These are phyloP conservation scores for Cyberlindnera americana DNA, from an alignment of 805 yeast species.

Conservation along the genomic window DNA sequence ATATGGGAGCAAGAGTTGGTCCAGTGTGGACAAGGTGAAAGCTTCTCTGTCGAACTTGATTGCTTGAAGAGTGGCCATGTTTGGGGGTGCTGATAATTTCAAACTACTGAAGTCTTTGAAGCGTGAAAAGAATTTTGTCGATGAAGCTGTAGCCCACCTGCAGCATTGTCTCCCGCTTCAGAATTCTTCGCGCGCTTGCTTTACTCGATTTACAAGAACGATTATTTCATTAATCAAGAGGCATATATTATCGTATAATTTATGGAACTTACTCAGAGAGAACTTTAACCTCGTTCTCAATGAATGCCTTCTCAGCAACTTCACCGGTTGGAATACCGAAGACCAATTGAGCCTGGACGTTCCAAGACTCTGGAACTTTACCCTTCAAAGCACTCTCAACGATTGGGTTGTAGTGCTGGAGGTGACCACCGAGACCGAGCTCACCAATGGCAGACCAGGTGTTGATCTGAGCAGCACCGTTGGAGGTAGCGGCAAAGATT, in stretches of 20 bases:
- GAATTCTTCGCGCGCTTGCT: no score
- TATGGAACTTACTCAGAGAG: slow-evolving; percentile 18
- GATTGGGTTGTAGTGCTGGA: slow-evolving; percentile 50
- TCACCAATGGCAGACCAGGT: slow-evolving; percentile 46
- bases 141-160: no score
- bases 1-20: slow-evolving; percentile 82
- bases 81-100: no score
- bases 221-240: no score
- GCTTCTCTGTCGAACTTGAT: slow-evolving; percentile 55
- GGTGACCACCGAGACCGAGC: slow-evolving; percentile 45
- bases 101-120: no score
- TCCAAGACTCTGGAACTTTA: slow-evolving; percentile 41
- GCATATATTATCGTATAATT: not conserved
- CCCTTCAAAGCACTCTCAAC: slow-evolving; percentile 39
- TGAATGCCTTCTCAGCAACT: slow-evolving; percentile 38
- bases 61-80: slow-evolving; percentile 50
- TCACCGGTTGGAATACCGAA: slow-evolving; percentile 42
- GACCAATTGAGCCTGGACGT: slow-evolving; percentile 45
- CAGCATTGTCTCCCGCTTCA: no score
- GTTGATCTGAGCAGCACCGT: slow-evolving; percentile 48
- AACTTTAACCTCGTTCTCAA: slow-evolving; percentile 40
- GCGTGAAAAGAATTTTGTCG: no score
- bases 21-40: slow-evolving; percentile 56
- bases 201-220: no score
- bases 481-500: slow-evolving; percentile 43